Evolutionary conservation across 352 stramenopile species (phyloP), one percentile per base, ranked within the genome.

Genomic region (Pythium aristosporum): DNA sequence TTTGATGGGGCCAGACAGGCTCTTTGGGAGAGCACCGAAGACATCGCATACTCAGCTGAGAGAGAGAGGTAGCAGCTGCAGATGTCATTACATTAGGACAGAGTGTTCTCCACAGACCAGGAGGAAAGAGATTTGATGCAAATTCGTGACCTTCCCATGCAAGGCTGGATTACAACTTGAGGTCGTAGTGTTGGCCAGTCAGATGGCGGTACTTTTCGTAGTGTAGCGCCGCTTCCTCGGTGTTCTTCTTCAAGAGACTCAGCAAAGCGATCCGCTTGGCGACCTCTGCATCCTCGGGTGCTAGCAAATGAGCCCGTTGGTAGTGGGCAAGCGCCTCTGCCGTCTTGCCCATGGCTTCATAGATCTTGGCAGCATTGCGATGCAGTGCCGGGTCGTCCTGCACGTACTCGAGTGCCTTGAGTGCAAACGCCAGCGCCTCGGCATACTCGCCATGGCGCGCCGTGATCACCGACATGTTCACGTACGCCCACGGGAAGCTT

Each of bases 341-440:
- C 1, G 80, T 72, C 6, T 77, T 62, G 0, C 80, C 83, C 8
- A 92, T 67, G 18, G 69, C 68, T 52, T 92, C 80, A 49, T 79
- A 80, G 21, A 92, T 57, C 11, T 79, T 73, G 8, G 74, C 80
- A 32, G 80, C 63, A 54, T 92, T 90, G 13, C 81, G 77, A 47
- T 88, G 72, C n/a, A 79, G 44, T 23, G 75, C 64, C 25, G 80
- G 58, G 52, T 92, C 79, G 3, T 72, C 28, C 1, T 76, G 80
- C 2, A 75, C 65, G 46, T 74, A 67, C 41, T 73, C 42, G 18
- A 88, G 58, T 20, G 83, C 83, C 7, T 70, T 64, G 0, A 63
- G 23, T 23, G 75, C 75, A 48, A 75, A 74, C 5, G 59, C 42
- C 13, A 92, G 52, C 0, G 80, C 79, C 34, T 89, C 73, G 2